Evolutionary conservation across 306 rosid species (phyloP), one percentile per base, ranked within the genome.

Genomic region (barrel medic (Medicago truncatula)): DNA sequence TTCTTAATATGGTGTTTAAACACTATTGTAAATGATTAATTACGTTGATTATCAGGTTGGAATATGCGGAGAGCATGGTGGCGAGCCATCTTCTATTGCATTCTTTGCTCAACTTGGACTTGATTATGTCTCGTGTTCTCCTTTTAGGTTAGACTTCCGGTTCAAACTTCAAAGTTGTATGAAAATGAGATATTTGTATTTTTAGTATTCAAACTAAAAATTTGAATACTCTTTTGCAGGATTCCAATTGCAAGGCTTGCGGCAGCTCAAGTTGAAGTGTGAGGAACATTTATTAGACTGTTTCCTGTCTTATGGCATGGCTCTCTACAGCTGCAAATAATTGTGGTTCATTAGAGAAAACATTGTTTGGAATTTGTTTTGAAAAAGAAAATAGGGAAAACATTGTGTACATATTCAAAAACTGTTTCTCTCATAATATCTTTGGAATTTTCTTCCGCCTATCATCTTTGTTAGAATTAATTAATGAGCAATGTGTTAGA

Each of bases 11-110:
- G 13, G n/a, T 56, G 60, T 31, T 11, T 9, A 75, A 67, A 49
- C 65, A 52, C 52, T 47, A 68, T 31, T 70, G 62, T 13, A 63
- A 6, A 36, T 74, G 23, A 76, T 39, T 6, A 13, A 5, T 49
- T 15, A 58, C 13, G 17, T 52, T 64, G 56, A 62, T 74, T 62
- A 74, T 75, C 89, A 95, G 99, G 86, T 95, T 83, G 99, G 99
- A 84, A 89, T 95, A 78, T 95, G 99, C 80, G 99, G 99, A 49
- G 99, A 95, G 83, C 99, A 95, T 83, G 99, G 99, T 17, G 99
- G 97, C 74, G 99, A 95, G 57, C 97, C 97, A 76, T 90, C 99
- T 69, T 95, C 99, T 54, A 88, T 95, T 56, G 97, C 93, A 79
- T 95, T 92, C 86, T 92, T 95, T 71, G 97, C 97, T 1, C 84